Percentiles rank a stretch among this genome's conserved stretches.
These are phyloP conservation scores for Kwoniella mangroviensis DNA, from an alignment of 768 basidiomycete genomes.

Conservation along the genomic window DNA sequence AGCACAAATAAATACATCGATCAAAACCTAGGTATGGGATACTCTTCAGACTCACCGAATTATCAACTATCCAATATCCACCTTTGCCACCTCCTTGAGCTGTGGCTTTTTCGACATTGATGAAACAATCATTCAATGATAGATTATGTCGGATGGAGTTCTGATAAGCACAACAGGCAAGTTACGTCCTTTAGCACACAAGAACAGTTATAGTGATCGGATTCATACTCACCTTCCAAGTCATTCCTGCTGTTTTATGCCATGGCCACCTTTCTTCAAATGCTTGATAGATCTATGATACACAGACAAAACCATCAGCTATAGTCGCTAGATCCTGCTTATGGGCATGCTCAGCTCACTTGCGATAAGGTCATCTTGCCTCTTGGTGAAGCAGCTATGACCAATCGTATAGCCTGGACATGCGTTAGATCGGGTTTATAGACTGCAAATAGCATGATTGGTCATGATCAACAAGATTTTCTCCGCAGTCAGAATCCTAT, in stretches of 20 bases:
- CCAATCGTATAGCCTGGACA: slow-evolving; percentile 20
- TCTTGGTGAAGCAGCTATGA: slow-evolving; percentile 32
- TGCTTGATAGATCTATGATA: slow-evolving; percentile 26
- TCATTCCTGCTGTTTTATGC: slow-evolving; percentile 15
- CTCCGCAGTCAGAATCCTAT: background rate
- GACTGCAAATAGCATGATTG: background rate
- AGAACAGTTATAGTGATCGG: background rate
- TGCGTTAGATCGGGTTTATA: slow-evolving; percentile 26
- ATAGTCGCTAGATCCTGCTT: too few species aligned
- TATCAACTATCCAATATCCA: slow-evolving; percentile 24
- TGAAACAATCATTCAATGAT: slow-evolving; percentile 23
- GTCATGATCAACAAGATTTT: background rate
- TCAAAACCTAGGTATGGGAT: too few species aligned
- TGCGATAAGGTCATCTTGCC: slow-evolving; percentile 21
- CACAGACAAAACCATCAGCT: background rate
- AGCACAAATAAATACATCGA: background rate
- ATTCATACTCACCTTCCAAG: slow-evolving; percentile 13
- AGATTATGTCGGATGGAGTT: slow-evolving; percentile 28
- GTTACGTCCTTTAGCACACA: background rate
- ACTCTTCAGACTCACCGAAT: slow-evolving; percentile 18
- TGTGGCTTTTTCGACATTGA: slow-evolving; percentile 9
- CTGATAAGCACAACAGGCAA: slow-evolving; percentile 1
- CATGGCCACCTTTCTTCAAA: slow-evolving; percentile 34
- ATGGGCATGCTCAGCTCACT: slow-evolving; percentile 6
- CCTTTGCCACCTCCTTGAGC: slow-evolving; percentile 22